Base-by-base conservation (phyloP, 2,329 filamentous ascomycete genomes). In the Penicillium crustosum region DNA sequence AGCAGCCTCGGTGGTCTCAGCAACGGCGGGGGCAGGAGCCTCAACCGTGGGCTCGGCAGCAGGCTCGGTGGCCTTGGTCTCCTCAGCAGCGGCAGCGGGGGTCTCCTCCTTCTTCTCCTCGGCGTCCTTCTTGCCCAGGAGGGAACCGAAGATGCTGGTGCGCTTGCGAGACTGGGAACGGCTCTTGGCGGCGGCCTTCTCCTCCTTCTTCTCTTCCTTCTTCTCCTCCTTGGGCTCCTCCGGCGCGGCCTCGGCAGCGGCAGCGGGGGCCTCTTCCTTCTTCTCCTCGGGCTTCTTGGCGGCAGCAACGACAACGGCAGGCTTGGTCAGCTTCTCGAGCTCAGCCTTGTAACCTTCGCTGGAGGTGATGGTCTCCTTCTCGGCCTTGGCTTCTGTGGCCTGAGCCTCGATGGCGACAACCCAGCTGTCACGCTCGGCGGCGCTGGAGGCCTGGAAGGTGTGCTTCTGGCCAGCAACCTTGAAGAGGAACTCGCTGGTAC, bases 381-480 rank as follows among this genome's bases (percentile, higher is more conserved):
- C 64, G 21, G 64, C 65, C 64, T 67, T 67, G 70, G 91, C 93
- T 80, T 96, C 91, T 70, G 91, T 88, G 53, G 90, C 85, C 82
- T 93, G 91, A 70, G 84, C 79, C 85, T 94, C 92, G 68, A 96
- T 77, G 71, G 93, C 89, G 62, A 86, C 80, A 70, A 96, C 86
- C 94, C 94, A 97, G 83, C 89, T 91, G 77, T 96, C 91, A 73
- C 93, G 92, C 80, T 97, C 92, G 59, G 86, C 81, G 49, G 84
- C 70, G 70, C 73, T 88, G 69, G 81, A 71, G 57, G 93, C 91
- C 85, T 97, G 93, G 84, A 99, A 96, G 60, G 85, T 85, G 84
- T 97, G 92, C 86, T 96, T 96, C 80, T 95, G 89, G 68, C 89
- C 89, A 78, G 89, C 87, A 73, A 90, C 79, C 74, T 88, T 90